Base-by-base conservation (phyloP, 148 eudicot genomes). In the Rhododendron molle region DNA sequence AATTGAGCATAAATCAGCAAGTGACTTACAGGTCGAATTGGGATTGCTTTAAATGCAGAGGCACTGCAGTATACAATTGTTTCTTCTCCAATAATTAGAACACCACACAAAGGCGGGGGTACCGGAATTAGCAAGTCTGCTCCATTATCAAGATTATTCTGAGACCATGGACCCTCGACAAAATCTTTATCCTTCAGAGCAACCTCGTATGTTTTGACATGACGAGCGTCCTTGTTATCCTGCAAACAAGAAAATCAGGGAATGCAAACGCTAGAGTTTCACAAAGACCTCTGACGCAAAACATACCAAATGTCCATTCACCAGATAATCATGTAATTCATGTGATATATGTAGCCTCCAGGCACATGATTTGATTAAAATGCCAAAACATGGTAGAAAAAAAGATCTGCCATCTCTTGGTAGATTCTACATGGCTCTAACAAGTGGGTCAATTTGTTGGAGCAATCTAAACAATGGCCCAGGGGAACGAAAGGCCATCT, bases 191-290 rank as follows among this genome's bases (percentile, higher is more conserved):
- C 99, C 92, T 95, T 97, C 85, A 95, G 89, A 28, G 95, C 92
- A 86, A 97, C 94, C 91, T 93, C 98, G 85, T 97, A 97, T 18
- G 99, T 95, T 90, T 97, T 97, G 44, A 95, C 95, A 90, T 95
- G 99, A 78, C 98, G 98, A 50, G 96, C 98, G 80, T 97, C 99
- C 91, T 97, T 97, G 90, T 97, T 97, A 88, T 97, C 99, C 99
- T 97, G 92, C 87, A 88, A 85, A 58, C 47, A 81, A 82, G 79
- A 74, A 13, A 65, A 58, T 16, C 32, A 71, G 65, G 69, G 65
- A 15, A 62, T 5, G 71, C 76, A 38, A 79, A 86, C 30, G 1
- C 83, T 83, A 72, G 76, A 56, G 14, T 28, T 76, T 36, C 40
- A 16, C 30, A 83, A 83, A 20, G 26, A 50, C 32, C 56, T 40